Evolutionary conservation across 2,329 filamentous ascomycete genomes (phyloP).

Genomic region (Stagonosporopsis rhizophila): DNA sequence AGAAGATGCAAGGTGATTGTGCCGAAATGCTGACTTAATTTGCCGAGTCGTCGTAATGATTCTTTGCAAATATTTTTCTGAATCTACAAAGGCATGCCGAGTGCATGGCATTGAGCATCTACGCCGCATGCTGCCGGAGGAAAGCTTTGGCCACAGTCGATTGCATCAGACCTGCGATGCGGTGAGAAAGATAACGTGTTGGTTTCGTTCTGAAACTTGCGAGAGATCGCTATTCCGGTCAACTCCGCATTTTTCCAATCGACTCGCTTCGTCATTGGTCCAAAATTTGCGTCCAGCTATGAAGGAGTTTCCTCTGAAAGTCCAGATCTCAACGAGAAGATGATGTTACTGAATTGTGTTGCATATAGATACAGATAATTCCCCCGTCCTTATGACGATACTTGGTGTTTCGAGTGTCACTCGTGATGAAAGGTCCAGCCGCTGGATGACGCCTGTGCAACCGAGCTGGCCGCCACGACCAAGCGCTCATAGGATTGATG

Average conservation of each 20-base stretch:
- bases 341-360: background rate
- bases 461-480: background rate
- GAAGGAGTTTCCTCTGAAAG: background rate
- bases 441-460: background rate
- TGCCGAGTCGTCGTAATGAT: too few relatives aligned
- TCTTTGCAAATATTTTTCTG: background rate
- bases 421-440: too few relatives aligned
- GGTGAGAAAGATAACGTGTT: conserved; percentile 6
- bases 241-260: background rate
- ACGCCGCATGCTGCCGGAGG: background rate
- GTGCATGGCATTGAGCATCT: background rate
- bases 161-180: background rate
- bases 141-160: background rate
- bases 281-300: background rate
- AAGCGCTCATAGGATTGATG: background rate
- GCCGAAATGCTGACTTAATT: background rate
- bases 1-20: background rate
- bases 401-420: background rate
- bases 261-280: background rate
- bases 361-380: conserved; percentile 14
- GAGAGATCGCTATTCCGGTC: conserved; percentile 1
- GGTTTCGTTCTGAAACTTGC: conserved; percentile 5
- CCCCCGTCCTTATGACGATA: background rate
- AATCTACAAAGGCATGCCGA: background rate
- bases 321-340: background rate